phyloP scores from a whole-genome alignment of 495 filamentous ascomycete species.

The Evernia prunastri region DNA sequence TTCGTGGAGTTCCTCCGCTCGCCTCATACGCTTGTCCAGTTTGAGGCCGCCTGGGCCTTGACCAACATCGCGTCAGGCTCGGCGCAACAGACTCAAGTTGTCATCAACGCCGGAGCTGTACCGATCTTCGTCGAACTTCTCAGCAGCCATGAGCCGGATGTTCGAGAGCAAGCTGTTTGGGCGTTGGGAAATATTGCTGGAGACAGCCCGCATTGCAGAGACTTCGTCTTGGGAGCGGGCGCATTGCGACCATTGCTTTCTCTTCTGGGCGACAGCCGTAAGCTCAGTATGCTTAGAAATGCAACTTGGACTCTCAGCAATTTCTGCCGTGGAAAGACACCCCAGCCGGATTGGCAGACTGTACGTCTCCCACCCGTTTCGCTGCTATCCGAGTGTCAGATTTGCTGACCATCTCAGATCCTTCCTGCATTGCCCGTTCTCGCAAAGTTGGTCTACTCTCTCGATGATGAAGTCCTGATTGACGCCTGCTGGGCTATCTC shows the following conservation, averaged over 20 bases:
- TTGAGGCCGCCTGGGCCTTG: conserved; percentile 98
- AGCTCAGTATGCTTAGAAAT: conserved; percentile 98
- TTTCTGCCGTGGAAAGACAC: conserved; percentile 99
- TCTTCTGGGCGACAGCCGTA: conserved; percentile 93
- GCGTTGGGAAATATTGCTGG: conserved; percentile 98
- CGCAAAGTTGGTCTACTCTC: conserved; percentile 93
- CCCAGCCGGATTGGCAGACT: conserved; percentile 96
- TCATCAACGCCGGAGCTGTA: conserved; percentile 96
- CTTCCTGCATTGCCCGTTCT: conserved; percentile 93
- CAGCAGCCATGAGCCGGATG: conserved; percentile 92
- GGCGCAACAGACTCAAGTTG: conserved; percentile 94
- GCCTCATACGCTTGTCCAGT: conserved; percentile 96
- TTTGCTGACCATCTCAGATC: conserved; percentile 54
- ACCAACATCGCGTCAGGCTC: conserved; percentile 99
- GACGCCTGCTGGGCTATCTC: conserved; percentile 99
- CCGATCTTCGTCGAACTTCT: conserved; percentile 98
- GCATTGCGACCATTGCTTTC: conserved; percentile 82
- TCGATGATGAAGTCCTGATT: conserved; percentile 97
- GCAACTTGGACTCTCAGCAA: conserved; percentile 99
- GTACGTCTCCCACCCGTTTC: conserved; percentile 46
- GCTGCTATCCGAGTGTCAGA: conserved; percentile 8
- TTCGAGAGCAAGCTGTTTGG: conserved; percentile 98
- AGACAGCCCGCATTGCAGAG: conserved; percentile 93
- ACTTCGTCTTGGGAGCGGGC: conserved; percentile 86
- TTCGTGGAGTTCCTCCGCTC: conserved; percentile 99